Percentiles rank a stretch among this genome's conserved stretches.
phyloP scores from a whole-genome alignment of 176 grass and related monocot species.

The Avena sativa region DNA sequence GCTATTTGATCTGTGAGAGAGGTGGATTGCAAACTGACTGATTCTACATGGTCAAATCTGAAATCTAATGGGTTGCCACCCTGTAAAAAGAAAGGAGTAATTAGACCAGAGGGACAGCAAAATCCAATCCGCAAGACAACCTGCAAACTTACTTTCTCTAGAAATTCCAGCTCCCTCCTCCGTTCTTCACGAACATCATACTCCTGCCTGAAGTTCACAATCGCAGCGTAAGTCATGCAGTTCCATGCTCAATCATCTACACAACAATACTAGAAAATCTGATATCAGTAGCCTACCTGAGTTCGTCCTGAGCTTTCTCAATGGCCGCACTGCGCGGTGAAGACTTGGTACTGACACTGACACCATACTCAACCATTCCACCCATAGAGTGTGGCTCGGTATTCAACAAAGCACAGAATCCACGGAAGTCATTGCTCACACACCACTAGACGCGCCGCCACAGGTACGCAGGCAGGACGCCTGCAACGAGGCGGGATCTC shows the following conservation, averaged over 20 bases:
- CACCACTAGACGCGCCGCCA: not conserved
- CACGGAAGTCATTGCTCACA: slow-evolving; percentile 30
- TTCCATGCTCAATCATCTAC: not conserved
- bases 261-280: not conserved
- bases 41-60: slow-evolving; percentile 72
- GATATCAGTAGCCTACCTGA: slow-evolving; percentile 56
- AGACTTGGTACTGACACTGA: slow-evolving; percentile 60
- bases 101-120: slow-evolving; percentile 32
- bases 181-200: slow-evolving; percentile 77
- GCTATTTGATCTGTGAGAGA: slow-evolving; percentile 77
- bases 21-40: slow-evolving; percentile 79
- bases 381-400: slow-evolving; percentile 61
- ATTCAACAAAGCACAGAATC: slow-evolving; percentile 57
- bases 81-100: slow-evolving; percentile 56
- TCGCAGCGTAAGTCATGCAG: not conserved
- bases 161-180: slow-evolving; percentile 85
- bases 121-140: slow-evolving; percentile 28
- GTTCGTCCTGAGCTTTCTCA: slow-evolving; percentile 86
- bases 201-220: slow-evolving; percentile 67
- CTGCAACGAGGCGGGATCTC: not conserved
- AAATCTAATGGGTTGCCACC: slow-evolving; percentile 98
- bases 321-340: slow-evolving; percentile 76
- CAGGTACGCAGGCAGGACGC: not conserved
- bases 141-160: slow-evolving; percentile 71
- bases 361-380: slow-evolving; percentile 70